These are phyloP conservation scores for Mortierella sp. DNA, from an alignment of 371 early-diverging fungal species.

Conservation along the genomic window DNA sequence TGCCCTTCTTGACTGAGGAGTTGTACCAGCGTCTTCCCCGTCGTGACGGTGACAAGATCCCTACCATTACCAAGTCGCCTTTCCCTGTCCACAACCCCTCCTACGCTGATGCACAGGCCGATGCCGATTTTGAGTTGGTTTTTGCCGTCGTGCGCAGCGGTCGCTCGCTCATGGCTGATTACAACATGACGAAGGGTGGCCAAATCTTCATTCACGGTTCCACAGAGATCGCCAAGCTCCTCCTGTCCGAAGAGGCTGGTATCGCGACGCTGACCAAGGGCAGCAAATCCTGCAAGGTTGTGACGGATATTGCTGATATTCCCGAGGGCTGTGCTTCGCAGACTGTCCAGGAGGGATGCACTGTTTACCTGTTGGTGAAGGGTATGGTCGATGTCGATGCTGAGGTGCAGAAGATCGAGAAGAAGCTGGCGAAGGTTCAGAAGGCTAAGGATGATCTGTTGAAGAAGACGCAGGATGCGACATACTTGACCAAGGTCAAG, in stretches of 20 bases:
- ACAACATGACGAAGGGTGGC: slow-evolving; percentile 72
- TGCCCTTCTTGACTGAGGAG: slow-evolving; percentile 99
- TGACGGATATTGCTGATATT: slow-evolving; percentile 58
- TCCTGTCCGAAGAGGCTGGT: slow-evolving; percentile 62
- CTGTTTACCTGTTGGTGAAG: slow-evolving; percentile 74
- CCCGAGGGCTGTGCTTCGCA: slow-evolving; percentile 83
- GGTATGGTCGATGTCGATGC: slow-evolving; percentile 84
- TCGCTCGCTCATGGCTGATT: slow-evolving; percentile 80
- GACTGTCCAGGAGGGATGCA: slow-evolving; percentile 67
- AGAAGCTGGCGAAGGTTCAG: slow-evolving; percentile 70
- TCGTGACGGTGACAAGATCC: slow-evolving; percentile 68
- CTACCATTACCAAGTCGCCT: slow-evolving; percentile 73
- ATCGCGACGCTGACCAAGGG: slow-evolving; percentile 81
- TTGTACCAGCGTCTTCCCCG: slow-evolving; percentile 94
- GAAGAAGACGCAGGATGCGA: slow-evolving; percentile 70
- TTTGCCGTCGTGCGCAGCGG: slow-evolving; percentile 80
- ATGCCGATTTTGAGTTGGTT: slow-evolving; percentile 82
- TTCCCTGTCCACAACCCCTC: slow-evolving; percentile 67
- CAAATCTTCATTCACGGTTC: slow-evolving; percentile 46
- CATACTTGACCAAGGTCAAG: slow-evolving; percentile 73
- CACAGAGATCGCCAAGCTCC: slow-evolving; percentile 57
- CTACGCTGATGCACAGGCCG: slow-evolving; percentile 71
- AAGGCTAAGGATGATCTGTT: slow-evolving; percentile 60
- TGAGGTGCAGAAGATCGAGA: slow-evolving; percentile 79
- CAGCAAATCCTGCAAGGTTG: slow-evolving; percentile 62